Conservation (phyloP, 164 flowering plant genomes). For the Brasenia schreberi region DNA sequence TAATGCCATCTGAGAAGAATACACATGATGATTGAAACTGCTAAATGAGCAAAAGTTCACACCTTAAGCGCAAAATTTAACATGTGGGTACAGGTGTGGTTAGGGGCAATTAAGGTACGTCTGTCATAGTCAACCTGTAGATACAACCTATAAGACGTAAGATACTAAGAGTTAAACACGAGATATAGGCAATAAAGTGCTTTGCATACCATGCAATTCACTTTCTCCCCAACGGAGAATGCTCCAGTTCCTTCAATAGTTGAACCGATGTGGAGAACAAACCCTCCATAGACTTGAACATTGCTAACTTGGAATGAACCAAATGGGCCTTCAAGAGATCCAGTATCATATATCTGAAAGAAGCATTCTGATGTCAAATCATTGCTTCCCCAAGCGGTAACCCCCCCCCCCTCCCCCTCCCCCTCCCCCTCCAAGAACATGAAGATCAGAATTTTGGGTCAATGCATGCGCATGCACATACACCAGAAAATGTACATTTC, state of each 20-base stretch:
- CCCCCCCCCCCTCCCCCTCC: too few species aligned
- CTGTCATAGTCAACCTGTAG: conserved; percentile 86
- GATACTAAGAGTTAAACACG: conserved; percentile 1
- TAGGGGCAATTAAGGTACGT: conserved; percentile 86
- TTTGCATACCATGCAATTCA: conserved; percentile 62
- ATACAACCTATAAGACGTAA: conserved; percentile 4
- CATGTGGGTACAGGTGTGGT: conserved; percentile 99
- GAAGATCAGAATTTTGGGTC: too few species aligned
- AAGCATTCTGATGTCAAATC: background rate
- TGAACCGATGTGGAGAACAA: conserved; percentile 79
- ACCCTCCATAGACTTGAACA: conserved; percentile 88
- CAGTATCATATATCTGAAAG: conserved; percentile 81
- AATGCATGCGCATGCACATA: too few species aligned
- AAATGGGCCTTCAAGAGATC: conserved; percentile 49
- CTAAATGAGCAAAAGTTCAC: conserved; percentile 3
- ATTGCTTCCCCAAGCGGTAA: background rate
- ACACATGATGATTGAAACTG: background rate
- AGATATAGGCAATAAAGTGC: background rate
- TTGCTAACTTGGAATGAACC: conserved; percentile 69
- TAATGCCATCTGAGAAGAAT: background rate
- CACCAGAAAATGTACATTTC: too few species aligned
- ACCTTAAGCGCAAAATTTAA: conserved; percentile 94
- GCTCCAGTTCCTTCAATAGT: conserved; percentile 27
- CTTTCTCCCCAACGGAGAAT: conserved; percentile 56
- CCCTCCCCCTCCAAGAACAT: too few species aligned